A percentile compares a stretch with the other conserved stretches of the same genome.
These are phyloP conservation scores for Hibiscus mutabilis DNA, from an alignment of 345 rosid species.

Conservation along the genomic window DNA sequence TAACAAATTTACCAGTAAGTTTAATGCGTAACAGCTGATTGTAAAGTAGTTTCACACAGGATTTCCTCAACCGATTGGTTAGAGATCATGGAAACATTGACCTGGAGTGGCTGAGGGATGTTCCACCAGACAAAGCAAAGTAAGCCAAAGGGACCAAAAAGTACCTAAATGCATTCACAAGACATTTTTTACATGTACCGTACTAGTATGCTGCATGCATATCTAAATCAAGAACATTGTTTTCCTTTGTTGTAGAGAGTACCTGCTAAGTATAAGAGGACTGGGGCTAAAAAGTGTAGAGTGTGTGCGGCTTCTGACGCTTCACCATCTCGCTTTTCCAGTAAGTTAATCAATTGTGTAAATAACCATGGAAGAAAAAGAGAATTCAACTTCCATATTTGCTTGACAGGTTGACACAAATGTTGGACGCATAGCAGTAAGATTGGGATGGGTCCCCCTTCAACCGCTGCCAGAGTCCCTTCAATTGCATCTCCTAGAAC, in stretches of 20 bases:
- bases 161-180: constrained; percentile 16
- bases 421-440: constrained; percentile 96
- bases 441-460: constrained; percentile 98
- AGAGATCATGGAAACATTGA: constrained; percentile 70
- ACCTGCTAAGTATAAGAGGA: constrained; percentile 75
- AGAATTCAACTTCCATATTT: constrained; percentile 11
- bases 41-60: constrained; percentile 45
- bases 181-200: constrained; percentile 6
- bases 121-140: constrained; percentile 91
- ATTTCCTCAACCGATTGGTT: constrained; percentile 63
- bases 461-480: constrained; percentile 96
- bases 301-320: constrained; percentile 91
- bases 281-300: constrained; percentile 95
- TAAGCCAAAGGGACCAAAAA: constrained; percentile 25
- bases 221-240: constrained; percentile 15
- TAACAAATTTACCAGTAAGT: not conserved
- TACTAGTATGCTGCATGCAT: not conserved
- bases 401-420: constrained; percentile 88
- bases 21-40: constrained; percentile 3
- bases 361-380: constrained; percentile 6
- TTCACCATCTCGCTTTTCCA: constrained; percentile 97
- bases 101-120: constrained; percentile 93
- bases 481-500: constrained; percentile 88
- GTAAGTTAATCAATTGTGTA: constrained; percentile 39
- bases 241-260: constrained; percentile 48